Conservation (phyloP, 2,329 filamentous ascomycete species). For the Aaosphaeria arxii region DNA sequence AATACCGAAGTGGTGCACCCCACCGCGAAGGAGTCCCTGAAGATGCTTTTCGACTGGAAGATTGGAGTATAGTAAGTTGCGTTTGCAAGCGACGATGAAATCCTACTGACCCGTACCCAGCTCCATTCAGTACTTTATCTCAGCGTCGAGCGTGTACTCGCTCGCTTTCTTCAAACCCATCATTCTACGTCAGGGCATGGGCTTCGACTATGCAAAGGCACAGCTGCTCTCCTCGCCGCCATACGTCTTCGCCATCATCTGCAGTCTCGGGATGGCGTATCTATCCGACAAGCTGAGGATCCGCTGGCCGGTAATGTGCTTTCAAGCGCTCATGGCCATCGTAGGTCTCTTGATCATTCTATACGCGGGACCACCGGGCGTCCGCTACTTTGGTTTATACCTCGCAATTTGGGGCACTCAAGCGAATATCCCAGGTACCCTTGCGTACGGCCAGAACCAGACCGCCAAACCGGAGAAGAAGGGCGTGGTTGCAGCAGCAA, state of each 20-base stretch:
- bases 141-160: constrained; percentile 16
- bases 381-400: constrained; percentile 33
- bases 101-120: not conserved
- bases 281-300: constrained; percentile 29
- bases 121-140: constrained; percentile 18
- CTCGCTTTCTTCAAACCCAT: constrained; percentile 22
- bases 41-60: constrained; percentile 14
- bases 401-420: constrained; percentile 29
- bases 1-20: constrained; percentile 18
- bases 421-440: constrained; percentile 26
- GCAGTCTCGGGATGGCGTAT: constrained; percentile 31
- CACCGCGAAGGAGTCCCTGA: constrained; percentile 12
- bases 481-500: constrained; percentile 25
- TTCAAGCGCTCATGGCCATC: constrained; percentile 13
- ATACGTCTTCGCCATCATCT: constrained; percentile 31
- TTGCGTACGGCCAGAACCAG: constrained; percentile 32
- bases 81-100: too few species aligned
- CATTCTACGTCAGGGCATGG: constrained; percentile 19
- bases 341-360: constrained; percentile 14
- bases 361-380: constrained; percentile 18
- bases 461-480: constrained; percentile 27
- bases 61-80: constrained; percentile 11
- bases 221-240: constrained; percentile 39
- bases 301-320: constrained; percentile 25
- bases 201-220: constrained; percentile 19